phyloP scores from a whole-genome alignment of 257 asterid species.

The Forsythia viridissima region DNA sequence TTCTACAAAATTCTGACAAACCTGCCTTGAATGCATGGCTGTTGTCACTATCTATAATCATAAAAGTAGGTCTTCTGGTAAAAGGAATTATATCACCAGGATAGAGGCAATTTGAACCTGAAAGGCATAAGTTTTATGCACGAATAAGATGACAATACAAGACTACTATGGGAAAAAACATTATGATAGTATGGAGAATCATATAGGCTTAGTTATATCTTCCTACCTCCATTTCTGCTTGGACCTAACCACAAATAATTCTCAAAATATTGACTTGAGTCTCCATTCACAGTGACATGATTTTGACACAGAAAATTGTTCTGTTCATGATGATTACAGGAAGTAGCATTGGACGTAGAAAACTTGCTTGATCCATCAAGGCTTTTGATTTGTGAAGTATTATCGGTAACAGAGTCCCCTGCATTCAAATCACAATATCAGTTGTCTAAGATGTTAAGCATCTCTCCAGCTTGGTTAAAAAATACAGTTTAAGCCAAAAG shows the following conservation, averaged over 20 bases:
- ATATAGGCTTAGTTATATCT: slow-evolving; percentile 1
- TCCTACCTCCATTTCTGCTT: slow-evolving; percentile 62
- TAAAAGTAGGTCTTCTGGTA: slow-evolving; percentile 87
- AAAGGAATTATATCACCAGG: slow-evolving; percentile 95
- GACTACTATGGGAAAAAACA: slow-evolving; percentile 9
- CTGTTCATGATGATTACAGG: slow-evolving; percentile 30
- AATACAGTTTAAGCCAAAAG: slow-evolving; percentile 20
- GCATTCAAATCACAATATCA: slow-evolving; percentile 8
- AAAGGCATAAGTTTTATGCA: slow-evolving; percentile 24
- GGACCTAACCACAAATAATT: slow-evolving; percentile 48
- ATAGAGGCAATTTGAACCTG: slow-evolving; percentile 81
- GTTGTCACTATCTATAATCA: slow-evolving; percentile 86
- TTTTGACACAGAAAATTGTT: slow-evolving; percentile 23
- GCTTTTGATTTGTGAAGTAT: slow-evolving; percentile 29
- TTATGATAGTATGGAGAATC: slow-evolving; percentile 1
- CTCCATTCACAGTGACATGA: slow-evolving; percentile 31
- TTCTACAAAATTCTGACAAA: slow-evolving; percentile 73
- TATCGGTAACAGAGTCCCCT: slow-evolving; percentile 30
- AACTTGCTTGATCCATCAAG: slow-evolving; percentile 36
- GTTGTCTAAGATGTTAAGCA: slow-evolving; percentile 11
- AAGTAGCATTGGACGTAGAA: slow-evolving; percentile 22
- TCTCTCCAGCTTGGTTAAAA: slow-evolving; percentile 19
- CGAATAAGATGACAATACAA: slow-evolving; percentile 1
- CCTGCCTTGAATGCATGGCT: slow-evolving; percentile 99
- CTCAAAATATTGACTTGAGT: slow-evolving; percentile 36